A percentile compares a stretch with the other conserved stretches of the same genome.
Evolutionary conservation across 345 rosid genomes (phyloP).

Genomic region (Salix dunnii): DNA sequence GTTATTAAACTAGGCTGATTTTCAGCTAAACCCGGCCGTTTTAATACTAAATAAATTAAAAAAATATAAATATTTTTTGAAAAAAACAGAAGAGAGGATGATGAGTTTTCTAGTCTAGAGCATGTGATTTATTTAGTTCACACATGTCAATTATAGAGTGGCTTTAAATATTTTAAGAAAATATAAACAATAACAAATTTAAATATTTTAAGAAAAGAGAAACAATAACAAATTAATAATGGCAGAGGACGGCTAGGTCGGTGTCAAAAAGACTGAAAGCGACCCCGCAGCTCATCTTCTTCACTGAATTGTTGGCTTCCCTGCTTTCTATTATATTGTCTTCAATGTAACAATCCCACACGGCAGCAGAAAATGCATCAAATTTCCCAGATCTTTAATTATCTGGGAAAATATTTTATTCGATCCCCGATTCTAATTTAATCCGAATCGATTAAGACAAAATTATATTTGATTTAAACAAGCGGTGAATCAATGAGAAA

Average conservation of each 20-base stretch:
- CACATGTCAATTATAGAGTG: neutral
- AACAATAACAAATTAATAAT: too few relatives aligned
- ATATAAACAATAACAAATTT: too few relatives aligned
- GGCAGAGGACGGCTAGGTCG: neutral
- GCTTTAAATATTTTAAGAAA: neutral
- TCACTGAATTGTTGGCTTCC: neutral
- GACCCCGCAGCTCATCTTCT: neutral
- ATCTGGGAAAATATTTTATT: neutral
- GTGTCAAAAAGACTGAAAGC: neutral
- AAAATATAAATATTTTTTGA: too few relatives aligned
- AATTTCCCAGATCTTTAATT: neutral
- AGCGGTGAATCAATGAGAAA: too few relatives aligned
- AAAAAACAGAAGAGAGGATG: too few relatives aligned
- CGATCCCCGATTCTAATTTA: neutral
- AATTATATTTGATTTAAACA: too few relatives aligned
- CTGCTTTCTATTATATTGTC: neutral
- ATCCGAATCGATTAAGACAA: too few relatives aligned
- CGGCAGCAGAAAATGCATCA: neutral
- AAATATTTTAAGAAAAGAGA: neutral
- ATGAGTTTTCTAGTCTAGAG: too few relatives aligned
- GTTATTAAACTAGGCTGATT: too few relatives aligned
- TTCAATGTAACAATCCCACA: neutral
- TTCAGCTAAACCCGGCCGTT: too few relatives aligned
- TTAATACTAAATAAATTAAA: too few relatives aligned
- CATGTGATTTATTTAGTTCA: neutral